Base-by-base conservation (phyloP, 805 yeast genomes). In the Ogataea thermomethanolica region DNA sequence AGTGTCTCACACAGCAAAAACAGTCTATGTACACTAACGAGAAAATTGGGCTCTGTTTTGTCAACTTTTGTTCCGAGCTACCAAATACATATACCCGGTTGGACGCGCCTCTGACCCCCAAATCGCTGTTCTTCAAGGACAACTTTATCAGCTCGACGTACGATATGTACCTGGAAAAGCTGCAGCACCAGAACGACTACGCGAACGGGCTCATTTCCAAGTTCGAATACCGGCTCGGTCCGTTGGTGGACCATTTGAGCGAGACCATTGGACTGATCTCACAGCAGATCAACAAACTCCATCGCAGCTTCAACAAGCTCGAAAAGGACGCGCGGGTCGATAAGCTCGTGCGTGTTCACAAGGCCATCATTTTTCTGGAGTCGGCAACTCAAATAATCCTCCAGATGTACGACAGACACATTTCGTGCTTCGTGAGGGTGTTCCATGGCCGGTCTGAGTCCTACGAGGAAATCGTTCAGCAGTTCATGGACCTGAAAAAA, bases 111-210 rank as follows among this genome's bases (percentile, higher is more conserved):
- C 32, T 50, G 20, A 57, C 63, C 0, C 63, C 63, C 11, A 50
- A 26, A 9, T 43, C 59, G 2, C 37, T 42, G 4, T 38, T 44
- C 20, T 57, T 56, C 41, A 37, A 39, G 7, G 55, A 56, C 24
- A 49, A 53, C 4, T 57, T 53, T 36, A 51, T 59, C 25, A 38
- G 39, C 5, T 52, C 60, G 11, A 42, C 46, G n/a, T 56, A 59
- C 23, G 51, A 56, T 23, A 29, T 59, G 20, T 56, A 44, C 24
- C 15, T 28, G 12, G 56, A 56, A n/a, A 52, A 54, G 25, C 37
- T 40, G 7, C 41, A 41, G 7, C 17, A 27, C 5, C 52, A 55
- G 41, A 50, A 50, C 21, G 39, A 45, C 14, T 29, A 33, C 13
- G 33, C 51, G 8, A 43, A 49, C 12, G 35, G 43, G 20, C 32